A percentile compares a stretch with the other conserved stretches of the same genome.
Evolutionary conservation across 495 filamentous ascomycete genomes (phyloP).

Genomic region (Penicillium turbatum): DNA sequence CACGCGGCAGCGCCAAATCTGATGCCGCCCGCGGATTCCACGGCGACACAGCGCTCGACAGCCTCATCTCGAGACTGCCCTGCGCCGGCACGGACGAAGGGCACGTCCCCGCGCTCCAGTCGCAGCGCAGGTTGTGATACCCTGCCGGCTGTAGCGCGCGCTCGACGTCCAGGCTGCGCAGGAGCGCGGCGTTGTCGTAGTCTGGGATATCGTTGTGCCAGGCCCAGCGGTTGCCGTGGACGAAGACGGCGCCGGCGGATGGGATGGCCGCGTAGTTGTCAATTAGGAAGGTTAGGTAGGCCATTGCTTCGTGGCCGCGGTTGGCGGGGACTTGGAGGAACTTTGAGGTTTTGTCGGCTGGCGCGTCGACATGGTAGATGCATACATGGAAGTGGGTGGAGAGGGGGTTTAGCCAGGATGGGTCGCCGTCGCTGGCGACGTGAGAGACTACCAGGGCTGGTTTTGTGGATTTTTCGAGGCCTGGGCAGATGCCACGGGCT

Average conservation of each 20-base stretch:
- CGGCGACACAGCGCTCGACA: slow-evolving; percentile 34
- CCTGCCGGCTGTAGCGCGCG: slow-evolving; percentile 31
- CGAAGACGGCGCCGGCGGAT: slow-evolving; percentile 39
- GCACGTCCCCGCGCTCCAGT: slow-evolving; percentile 43
- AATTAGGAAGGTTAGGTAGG: slow-evolving; percentile 63
- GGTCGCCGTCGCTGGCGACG: slow-evolving; percentile 33
- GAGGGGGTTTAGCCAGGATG: slow-evolving; percentile 35
- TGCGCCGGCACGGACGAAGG: slow-evolving; percentile 28
- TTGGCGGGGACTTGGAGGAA: slow-evolving; percentile 56
- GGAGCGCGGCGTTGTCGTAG: slow-evolving; percentile 40
- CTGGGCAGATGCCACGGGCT: slow-evolving; percentile 31
- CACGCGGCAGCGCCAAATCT: slow-evolving; percentile 31
- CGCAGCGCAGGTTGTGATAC: slow-evolving; percentile 46
- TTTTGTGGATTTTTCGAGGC: slow-evolving; percentile 29
- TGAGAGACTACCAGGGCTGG: slow-evolving; percentile 39
- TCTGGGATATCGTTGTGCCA: slow-evolving; percentile 44
- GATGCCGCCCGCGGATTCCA: slow-evolving; percentile 40
- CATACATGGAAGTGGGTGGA: slow-evolving; percentile 37
- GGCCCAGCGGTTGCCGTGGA: slow-evolving; percentile 41
- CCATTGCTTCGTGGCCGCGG: slow-evolving; percentile 65
- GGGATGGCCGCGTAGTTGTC: slow-evolving; percentile 61
- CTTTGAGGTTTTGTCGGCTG: slow-evolving; percentile 29
- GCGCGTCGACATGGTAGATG: slow-evolving; percentile 54
- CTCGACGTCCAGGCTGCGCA: slow-evolving; percentile 29
- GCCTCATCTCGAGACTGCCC: slow-evolving; percentile 35